Evolutionary conservation across 805 yeast genomes (phyloP).

Genomic region (Hanseniaspora lachancei): DNA sequence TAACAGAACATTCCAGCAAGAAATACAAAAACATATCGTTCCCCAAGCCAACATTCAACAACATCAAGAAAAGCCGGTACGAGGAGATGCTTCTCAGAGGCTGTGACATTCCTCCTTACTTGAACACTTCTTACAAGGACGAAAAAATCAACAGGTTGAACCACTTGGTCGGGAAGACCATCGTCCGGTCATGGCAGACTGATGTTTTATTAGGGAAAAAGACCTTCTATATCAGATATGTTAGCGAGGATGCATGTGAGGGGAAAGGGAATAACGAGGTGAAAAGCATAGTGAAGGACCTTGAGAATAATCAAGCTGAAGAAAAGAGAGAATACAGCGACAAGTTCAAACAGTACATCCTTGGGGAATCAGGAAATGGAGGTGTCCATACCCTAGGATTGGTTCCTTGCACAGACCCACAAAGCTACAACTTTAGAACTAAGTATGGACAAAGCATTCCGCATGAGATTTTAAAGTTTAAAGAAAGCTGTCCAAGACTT

Average conservation of each 20-base stretch:
- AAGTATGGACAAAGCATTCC: background rate
- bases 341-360: background rate
- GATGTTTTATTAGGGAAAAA: background rate
- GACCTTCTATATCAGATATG: background rate
- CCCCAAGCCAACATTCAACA: conserved; percentile 1
- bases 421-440: background rate
- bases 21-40: background rate
- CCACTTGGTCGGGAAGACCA: background rate
- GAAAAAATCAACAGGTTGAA: background rate
- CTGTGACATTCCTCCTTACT: background rate
- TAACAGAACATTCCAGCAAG: background rate
- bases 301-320: background rate
- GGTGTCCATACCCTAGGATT: conserved; percentile 1
- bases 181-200: background rate
- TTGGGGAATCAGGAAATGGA: background rate
- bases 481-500: background rate
- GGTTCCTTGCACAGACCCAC: background rate
- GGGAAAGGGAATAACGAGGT: background rate
- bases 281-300: background rate
- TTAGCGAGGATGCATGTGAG: background rate
- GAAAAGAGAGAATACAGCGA: background rate
- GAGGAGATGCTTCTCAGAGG: conserved; percentile 4
- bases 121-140: background rate
- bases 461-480: background rate
- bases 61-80: background rate